Evolutionary conservation across 2,329 filamentous ascomycete species (phyloP).

Genomic region (Dactylellina sp.): DNA sequence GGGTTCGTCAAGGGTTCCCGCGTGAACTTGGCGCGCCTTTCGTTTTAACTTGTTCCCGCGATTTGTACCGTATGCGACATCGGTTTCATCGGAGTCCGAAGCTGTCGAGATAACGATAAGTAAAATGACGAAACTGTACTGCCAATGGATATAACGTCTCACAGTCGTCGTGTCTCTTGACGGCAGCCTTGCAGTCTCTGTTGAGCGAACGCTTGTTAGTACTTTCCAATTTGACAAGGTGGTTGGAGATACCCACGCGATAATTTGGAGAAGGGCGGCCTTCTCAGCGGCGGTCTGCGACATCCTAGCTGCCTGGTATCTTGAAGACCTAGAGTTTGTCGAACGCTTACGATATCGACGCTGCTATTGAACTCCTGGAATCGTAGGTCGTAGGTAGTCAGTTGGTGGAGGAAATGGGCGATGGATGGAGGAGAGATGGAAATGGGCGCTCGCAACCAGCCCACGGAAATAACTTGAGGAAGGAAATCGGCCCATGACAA

Average conservation of each 20-base stretch:
- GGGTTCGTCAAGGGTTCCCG: constrained; percentile 76
- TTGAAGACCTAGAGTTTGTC: neutral
- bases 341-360: neutral
- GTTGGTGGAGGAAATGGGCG: neutral
- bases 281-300: constrained; percentile 51
- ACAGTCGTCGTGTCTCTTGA: constrained; percentile 58
- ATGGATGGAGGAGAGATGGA: constrained; percentile 22
- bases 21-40: constrained; percentile 76
- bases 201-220: constrained; percentile 6
- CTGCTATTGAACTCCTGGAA: constrained; percentile 1
- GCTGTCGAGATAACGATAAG: constrained; percentile 66
- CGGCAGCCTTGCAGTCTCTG: constrained; percentile 60
- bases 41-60: constrained; percentile 84
- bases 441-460: constrained; percentile 5
- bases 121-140: neutral
- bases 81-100: constrained; percentile 78
- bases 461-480: constrained; percentile 5
- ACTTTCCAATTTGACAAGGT: constrained; percentile 7
- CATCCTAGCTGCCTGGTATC: constrained; percentile 20
- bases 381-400: too few relatives aligned
- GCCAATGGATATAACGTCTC: neutral
- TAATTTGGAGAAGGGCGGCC: constrained; percentile 56
- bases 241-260: constrained; percentile 57
- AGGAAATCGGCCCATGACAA: constrained; percentile 5
- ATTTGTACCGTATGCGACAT: constrained; percentile 77